Base-by-base conservation (phyloP, 345 rosid genomes). In the Populus euphratica region DNA sequence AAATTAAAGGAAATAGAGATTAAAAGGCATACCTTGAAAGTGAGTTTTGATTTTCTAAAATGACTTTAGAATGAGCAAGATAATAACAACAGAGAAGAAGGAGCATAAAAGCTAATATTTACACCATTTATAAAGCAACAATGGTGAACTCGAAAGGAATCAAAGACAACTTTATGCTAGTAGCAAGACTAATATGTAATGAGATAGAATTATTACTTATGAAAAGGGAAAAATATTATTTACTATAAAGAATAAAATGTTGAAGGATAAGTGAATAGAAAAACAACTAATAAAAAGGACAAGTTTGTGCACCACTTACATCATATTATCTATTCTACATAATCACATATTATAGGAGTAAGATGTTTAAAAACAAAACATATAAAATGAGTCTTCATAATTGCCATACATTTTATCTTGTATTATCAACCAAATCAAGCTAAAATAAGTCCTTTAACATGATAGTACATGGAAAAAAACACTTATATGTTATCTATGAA, bases 361-460 rank as follows among this genome's bases (percentile, higher is more conserved):
- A 36, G 54, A 68, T 16, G 70, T 54, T 36, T 72, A 6, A 36
- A 29, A 52, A 38, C 29, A 23, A 52, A 52, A 63, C 6, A 31
- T 36, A 0, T 31, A 25, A 7, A 0, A 52, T 47, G 64, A 25
- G 72, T 17, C 56, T 17, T 50, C 56, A 50, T 6, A 44, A 31
- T 72, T 18, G 31, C 5, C 0, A 5, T 31, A 14, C 16, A 47
- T 20, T 21, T 39, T 39, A n/a, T 7, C 4, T 14, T 33, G 21
- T 16, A 17, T 16, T 49, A 17, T 18, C 52, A 56, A 68, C 47
- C 74, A 35, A 50, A 38, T 61, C 38, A 41, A 47, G 29, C 54
- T 33, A 77, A 59, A 70, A 18, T 71, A 47, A 38, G 8, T 29
- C 50, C 50, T 69, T 74, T 31, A 81, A 47, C 38, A 75, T 25